Evolutionary conservation across 345 rosid genomes (phyloP).

Genomic region (Brassica cretica): DNA sequence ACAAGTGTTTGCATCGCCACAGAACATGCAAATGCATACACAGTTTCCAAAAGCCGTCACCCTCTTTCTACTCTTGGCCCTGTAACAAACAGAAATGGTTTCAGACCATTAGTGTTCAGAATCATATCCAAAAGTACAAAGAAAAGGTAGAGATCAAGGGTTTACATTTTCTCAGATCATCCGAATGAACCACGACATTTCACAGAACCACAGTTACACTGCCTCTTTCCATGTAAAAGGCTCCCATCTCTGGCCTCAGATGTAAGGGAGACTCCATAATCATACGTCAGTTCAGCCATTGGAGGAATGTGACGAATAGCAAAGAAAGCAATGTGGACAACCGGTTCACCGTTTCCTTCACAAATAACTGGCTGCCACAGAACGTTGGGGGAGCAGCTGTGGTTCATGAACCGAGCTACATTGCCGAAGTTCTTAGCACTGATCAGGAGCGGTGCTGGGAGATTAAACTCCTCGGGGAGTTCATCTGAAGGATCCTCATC

Average conservation of each 20-base stretch:
- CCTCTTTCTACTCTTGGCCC: slow-evolving; percentile 9
- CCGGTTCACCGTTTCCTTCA: slow-evolving; percentile 40
- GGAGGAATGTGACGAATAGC: slow-evolving; percentile 65
- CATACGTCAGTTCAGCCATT: slow-evolving; percentile 60
- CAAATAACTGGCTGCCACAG: slow-evolving; percentile 70
- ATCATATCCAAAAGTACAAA: background rate
- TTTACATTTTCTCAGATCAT: slow-evolving; percentile 6
- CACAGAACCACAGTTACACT: slow-evolving; percentile 62
- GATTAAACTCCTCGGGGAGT: slow-evolving; percentile 33
- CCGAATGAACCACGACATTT: slow-evolving; percentile 60
- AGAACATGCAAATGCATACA: slow-evolving; percentile 2
- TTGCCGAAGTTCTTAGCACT: slow-evolving; percentile 73
- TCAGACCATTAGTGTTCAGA: background rate
- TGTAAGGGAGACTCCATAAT: slow-evolving; percentile 48
- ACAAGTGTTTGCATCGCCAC: background rate
- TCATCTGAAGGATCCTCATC: slow-evolving; percentile 42
- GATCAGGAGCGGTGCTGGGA: slow-evolving; percentile 68
- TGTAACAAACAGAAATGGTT: slow-evolving; percentile 11
- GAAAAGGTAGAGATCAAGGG: background rate
- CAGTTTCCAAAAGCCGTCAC: background rate
- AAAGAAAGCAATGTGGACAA: slow-evolving; percentile 52
- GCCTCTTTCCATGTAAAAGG: slow-evolving; percentile 43
- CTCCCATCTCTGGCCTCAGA: slow-evolving; percentile 39
- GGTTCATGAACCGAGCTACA: slow-evolving; percentile 95
- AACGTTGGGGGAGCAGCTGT: slow-evolving; percentile 78